Evolutionary conservation across 1,139 yeast genomes (phyloP), one percentile per base, ranked within the genome.

Genomic region (Suhomyces anneliseae): DNA sequence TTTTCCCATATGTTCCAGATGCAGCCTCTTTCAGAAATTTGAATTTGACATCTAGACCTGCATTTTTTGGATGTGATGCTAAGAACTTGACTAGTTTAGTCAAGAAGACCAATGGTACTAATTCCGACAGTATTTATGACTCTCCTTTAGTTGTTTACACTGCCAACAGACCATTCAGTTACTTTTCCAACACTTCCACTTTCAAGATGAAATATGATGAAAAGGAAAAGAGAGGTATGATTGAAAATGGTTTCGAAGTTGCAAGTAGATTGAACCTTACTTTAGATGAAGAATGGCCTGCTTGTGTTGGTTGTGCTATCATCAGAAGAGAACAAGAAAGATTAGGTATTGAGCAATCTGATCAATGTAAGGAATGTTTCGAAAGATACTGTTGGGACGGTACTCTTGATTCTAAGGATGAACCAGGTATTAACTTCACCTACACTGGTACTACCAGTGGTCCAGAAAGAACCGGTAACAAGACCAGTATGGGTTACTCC

Each of bases 1-100:
- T 65, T 4, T 64, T 68, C 48, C 76, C 76, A 1, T 64, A 70
- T 48, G 73, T 72, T n/a, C 77, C 77, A 1, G 72, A 65, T 41
- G 56, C 49, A 34, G 46, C 58, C 14, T 61, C 73, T 0, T 71
- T 72, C 52, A 54, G 62, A 27, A 65, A 66, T 44, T 59, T 66
- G 44, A 70, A 69, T 52, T 65, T 74, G 52, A 71, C 78, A 4
- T 67, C 76, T 8, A 68, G 59, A 53, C 79, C 79, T 27, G 67
- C 75, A 0, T 74, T 74, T 52, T 73, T 74, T 49, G 79, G 79
- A 4, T 74, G 79, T 56, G 68, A 72, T 49, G 78, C 76, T 7
- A 52, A 54, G 6, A 72, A 74, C 54, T 57, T 70, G 53, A 65
- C 78, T 1, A 64, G 66, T 7, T 62, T 74, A 47, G 52, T 57